These are phyloP conservation scores for Tuber brumale DNA, from an alignment of 495 filamentous ascomycete genomes.

Conservation along the genomic window DNA sequence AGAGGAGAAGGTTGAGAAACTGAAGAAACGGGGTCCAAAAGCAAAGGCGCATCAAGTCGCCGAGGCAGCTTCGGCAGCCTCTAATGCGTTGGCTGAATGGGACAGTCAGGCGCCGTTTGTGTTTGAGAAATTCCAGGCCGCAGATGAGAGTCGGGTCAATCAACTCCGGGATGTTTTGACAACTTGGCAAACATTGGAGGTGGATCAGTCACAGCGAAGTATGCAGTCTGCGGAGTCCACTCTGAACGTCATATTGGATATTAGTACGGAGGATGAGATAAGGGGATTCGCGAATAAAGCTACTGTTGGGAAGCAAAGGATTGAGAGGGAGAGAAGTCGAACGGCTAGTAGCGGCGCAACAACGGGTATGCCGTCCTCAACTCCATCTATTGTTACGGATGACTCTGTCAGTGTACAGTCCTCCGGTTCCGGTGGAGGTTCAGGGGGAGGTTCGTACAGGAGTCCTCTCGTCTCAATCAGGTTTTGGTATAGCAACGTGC, in stretches of 20 bases:
- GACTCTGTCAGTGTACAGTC: conserved; percentile 43
- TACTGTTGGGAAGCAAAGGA: conserved; percentile 43
- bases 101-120: conserved; percentile 92
- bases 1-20: conserved; percentile 81
- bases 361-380: conserved; percentile 45
- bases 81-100: conserved; percentile 78
- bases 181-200: conserved; percentile 85
- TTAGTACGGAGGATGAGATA: conserved; percentile 83
- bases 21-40: conserved; percentile 70
- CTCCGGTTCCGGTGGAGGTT: conserved; percentile 42
- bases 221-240: conserved; percentile 72
- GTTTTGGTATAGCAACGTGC: conserved; percentile 16
- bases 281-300: conserved; percentile 64
- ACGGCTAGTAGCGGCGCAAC: conserved; percentile 39
- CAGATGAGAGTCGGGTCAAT: conserved; percentile 84
- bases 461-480: conserved; percentile 43
- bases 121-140: conserved; percentile 85
- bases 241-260: conserved; percentile 75
- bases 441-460: conserved; percentile 43
- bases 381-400: conserved; percentile 42
- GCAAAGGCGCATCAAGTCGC: conserved; percentile 75
- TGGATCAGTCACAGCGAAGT: conserved; percentile 75
- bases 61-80: conserved; percentile 63
- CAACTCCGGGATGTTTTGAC: conserved; percentile 88
- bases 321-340: conserved; percentile 46